Base-by-base conservation (phyloP, 2,329 filamentous ascomycete genomes). In the Microdochium paspali region DNA sequence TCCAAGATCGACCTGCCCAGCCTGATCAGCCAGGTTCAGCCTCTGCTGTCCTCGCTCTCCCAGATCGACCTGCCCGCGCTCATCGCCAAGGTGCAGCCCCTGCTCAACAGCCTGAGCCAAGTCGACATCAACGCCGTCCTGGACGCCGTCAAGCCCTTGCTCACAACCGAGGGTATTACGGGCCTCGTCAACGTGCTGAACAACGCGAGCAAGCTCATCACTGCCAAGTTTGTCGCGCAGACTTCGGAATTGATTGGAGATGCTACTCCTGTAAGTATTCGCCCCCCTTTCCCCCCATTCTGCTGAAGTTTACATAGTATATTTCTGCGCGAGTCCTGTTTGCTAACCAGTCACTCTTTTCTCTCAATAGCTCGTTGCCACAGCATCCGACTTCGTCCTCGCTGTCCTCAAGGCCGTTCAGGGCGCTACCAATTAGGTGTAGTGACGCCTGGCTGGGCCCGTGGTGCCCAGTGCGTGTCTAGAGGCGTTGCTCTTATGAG, bases 191-290 rank as follows among this genome's bases (percentile, higher is more conserved):
- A 42, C 3, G 56, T 71, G 4, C 51, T 71, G 4, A 58, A 56
- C 24, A 70, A 72, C 26, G 69, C 68, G 0, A 62, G 66, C 46
- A 49, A 54, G 23, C 54, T 72, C 13, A 52, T 72, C 6, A 66
- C 61, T 4, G 52, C 60, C 24, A 58, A 61, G 1, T 72, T 72
- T 51, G 66, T 72, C 6, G 58, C 61, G 20, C 66, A 72, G 50
- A 69, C 68, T 31, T 61, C 60, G 2, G 68, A 71, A 47, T 55
- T 72, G 28, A 71, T 71, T 53, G 65, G 61, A 24, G 66, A 70
- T 48, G 66, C 66, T 3, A 68, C 66, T 52, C 66, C 66, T 46
- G 65, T 68, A 66, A 60, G 64, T 51, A 40, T 20, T 35, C n/a
- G 10, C 35, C 10, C 6, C n/a, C n/a, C 31, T n/a, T n/a, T 18